These are phyloP conservation scores for Leptographium galeiforme DNA, from an alignment of 2,329 filamentous ascomycete species.

Conservation along the genomic window DNA sequence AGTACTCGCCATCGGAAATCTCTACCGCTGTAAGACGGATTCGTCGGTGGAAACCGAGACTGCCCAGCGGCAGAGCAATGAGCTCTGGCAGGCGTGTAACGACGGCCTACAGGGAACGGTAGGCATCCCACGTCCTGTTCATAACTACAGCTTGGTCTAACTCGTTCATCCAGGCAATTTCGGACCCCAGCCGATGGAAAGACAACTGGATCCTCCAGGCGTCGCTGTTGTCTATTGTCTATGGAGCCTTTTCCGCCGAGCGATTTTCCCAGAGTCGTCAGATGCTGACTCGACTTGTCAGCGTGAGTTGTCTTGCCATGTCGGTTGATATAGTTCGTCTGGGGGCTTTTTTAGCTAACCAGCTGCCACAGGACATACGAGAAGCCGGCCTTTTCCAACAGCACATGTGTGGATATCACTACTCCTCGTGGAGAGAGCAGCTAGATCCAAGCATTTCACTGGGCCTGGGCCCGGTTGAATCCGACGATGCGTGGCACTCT, in stretches of 20 bases:
- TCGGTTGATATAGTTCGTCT: neutral
- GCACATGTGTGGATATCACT: neutral
- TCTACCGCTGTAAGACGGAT: constrained; percentile 1
- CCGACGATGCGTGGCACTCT: constrained; percentile 1
- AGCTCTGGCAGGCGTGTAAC: constrained; percentile 1
- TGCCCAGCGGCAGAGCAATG: constrained; percentile 1
- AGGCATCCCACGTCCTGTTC: neutral
- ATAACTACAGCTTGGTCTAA: neutral
- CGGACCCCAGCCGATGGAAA: constrained; percentile 2
- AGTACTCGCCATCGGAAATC: constrained; percentile 1
- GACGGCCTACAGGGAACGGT: neutral
- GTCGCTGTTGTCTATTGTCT: constrained; percentile 3
- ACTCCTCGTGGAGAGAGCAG: constrained; percentile 1
- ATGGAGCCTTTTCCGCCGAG: constrained; percentile 2
- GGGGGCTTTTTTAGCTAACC: too few relatives aligned
- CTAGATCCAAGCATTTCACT: neutral
- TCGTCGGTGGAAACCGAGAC: neutral
- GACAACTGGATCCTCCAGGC: constrained; percentile 4
- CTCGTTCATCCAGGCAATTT: neutral
- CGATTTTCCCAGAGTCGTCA: constrained; percentile 1
- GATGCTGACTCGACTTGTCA: constrained; percentile 1
- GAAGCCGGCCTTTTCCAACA: constrained; percentile 2
- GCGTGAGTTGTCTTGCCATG: neutral
- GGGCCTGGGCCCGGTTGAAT: neutral
- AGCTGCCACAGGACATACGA: neutral